Percentiles rank a stretch among this genome's conserved stretches.
Evolutionary conservation across 805 yeast genomes (phyloP).

Genomic region (Komagataella mondaviorum): DNA sequence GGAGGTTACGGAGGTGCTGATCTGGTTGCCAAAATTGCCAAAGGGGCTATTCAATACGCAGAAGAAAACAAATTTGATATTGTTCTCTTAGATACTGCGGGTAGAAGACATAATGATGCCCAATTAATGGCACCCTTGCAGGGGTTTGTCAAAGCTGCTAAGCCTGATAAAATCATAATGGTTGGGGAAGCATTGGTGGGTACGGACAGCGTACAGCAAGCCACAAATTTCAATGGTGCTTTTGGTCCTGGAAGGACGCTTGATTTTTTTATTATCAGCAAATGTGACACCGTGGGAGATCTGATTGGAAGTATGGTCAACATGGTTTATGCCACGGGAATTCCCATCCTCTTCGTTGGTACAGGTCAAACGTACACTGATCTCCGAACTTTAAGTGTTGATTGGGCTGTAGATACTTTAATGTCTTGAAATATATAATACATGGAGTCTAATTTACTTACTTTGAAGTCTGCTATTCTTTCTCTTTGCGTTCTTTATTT

Average conservation of each 20-base stretch:
- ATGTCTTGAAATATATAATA: conserved; percentile 32
- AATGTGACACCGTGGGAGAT: conserved; percentile 96
- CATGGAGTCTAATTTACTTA: neutral
- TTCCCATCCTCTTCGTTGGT: conserved; percentile 91
- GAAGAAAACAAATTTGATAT: conserved; percentile 60
- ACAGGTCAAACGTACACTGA: conserved; percentile 97
- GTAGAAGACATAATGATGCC: conserved; percentile 91
- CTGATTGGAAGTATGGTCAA: conserved; percentile 94
- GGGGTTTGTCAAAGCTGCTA: conserved; percentile 88
- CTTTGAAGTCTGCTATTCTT: conserved; percentile 4
- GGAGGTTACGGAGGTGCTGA: conserved; percentile 97
- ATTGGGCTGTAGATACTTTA: conserved; percentile 81
- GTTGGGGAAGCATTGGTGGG: conserved; percentile 98
- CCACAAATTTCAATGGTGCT: conserved; percentile 83
- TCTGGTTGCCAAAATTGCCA: conserved; percentile 84
- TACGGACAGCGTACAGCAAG: conserved; percentile 93
- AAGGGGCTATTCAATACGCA: conserved; percentile 78
- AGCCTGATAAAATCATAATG: conserved; percentile 95
- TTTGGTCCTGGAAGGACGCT: conserved; percentile 73
- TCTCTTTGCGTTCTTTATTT: conserved; percentile 18
- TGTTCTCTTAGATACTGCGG: conserved; percentile 93
- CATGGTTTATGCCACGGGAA: conserved; percentile 92
- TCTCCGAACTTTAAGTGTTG: conserved; percentile 77
- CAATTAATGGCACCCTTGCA: conserved; percentile 91
- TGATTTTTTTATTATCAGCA: conserved; percentile 86